Conservation (phyloP, 441 rosid genomes). For the Eruca vesicaria region DNA sequence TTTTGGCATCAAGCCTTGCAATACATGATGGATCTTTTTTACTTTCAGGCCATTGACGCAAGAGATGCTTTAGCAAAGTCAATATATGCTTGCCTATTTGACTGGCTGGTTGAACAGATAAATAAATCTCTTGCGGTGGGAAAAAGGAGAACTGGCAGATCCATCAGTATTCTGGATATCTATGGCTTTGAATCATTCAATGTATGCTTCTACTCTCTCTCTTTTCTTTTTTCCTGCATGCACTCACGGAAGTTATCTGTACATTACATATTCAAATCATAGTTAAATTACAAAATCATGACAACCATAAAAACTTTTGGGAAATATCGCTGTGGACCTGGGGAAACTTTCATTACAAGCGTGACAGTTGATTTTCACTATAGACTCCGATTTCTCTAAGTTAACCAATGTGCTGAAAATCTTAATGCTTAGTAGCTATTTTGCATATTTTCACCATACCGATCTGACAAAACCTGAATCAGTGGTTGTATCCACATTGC, state of each 20-base stretch:
- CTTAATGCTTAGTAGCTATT: background rate
- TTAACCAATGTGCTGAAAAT: background rate
- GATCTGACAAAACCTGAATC: background rate
- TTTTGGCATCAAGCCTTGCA: conserved; percentile 10
- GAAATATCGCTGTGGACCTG: background rate
- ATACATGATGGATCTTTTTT: background rate
- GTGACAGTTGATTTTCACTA: background rate
- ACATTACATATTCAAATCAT: background rate
- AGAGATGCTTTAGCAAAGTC: conserved; percentile 92
- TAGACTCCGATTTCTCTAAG: background rate
- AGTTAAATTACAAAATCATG: background rate
- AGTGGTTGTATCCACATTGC: background rate
- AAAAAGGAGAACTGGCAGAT: conserved; percentile 49
- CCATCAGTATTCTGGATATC: conserved; percentile 89
- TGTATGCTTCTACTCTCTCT: conserved; percentile 44
- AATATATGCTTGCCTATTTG: conserved; percentile 75
- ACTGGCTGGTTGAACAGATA: conserved; percentile 79
- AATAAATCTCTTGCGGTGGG: conserved; percentile 72
- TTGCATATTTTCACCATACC: background rate
- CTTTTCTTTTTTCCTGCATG: conserved; percentile 4
- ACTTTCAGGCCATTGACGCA: conserved; percentile 67
- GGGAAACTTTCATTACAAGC: background rate
- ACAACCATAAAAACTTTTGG: background rate
- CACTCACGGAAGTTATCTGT: background rate
- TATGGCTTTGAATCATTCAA: conserved; percentile 88